A percentile compares a stretch with the other conserved stretches of the same genome.
Conservation (phyloP, 345 rosid genomes). For the Salix viminalis region DNA sequence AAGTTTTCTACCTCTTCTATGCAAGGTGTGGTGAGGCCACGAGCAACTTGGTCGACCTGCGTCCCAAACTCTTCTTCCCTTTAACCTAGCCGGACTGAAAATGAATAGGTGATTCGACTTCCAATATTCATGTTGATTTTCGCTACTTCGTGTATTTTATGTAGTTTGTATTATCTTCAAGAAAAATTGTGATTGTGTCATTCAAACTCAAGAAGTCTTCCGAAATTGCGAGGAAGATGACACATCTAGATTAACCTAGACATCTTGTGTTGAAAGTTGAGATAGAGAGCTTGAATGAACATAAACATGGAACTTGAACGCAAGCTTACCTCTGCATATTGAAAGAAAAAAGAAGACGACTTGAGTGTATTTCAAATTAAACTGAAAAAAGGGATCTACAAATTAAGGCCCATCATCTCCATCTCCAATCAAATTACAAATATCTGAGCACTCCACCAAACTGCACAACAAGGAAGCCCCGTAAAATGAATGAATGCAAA, state of each 20-base stretch:
- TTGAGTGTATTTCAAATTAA: neutral
- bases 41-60: no score
- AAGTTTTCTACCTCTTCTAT: no score
- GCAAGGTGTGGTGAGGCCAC: no score
- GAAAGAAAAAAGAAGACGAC: neutral
- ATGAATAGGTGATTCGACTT: no score
- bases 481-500: neutral
- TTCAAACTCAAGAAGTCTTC: neutral
- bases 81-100: no score
- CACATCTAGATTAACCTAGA: neutral
- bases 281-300: neutral
- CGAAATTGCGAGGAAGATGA: neutral
- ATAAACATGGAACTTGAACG: neutral
- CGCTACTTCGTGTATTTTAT: neutral
- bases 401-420: conserved; percentile 65
- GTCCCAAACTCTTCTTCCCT: no score
- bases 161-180: no score
- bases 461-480: conserved; percentile 30
- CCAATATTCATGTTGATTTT: no score
- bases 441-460: conserved; percentile 88
- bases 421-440: conserved; percentile 81
- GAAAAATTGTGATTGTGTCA: neutral
- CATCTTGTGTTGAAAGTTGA: neutral
- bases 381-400: neutral
- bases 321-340: neutral